Evolutionary conservation across 2,329 filamentous ascomycete species (phyloP), one percentile per base, ranked within the genome.

Genomic region (Diaporthe velutina): DNA sequence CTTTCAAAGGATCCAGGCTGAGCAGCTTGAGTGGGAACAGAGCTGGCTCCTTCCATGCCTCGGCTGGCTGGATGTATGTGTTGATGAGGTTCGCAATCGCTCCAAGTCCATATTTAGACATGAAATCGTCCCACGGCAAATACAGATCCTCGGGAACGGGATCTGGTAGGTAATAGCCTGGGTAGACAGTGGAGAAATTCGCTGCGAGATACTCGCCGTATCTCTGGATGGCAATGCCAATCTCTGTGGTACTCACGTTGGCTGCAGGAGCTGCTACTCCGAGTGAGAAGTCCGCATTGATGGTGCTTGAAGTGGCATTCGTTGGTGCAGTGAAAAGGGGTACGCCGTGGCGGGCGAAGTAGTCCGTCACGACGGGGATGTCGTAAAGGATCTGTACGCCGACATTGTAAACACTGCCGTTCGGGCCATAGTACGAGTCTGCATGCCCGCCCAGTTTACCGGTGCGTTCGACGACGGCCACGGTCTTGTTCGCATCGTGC

Each of bases 321-420:
- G 60, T 61, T 22, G 74, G 74, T n/a, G 58, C 35, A 15, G 58
- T 64, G 50, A 72, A 74, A 30, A 45, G 35, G 3, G 48, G n/a
- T 9, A 70, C 74, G 8, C 25, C 35, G 38, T 55, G 71, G 35
- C 84, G 82, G 52, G 74, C 80, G 52, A 90, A 88, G 70, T 88
- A 87, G 8, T 86, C 81, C 15, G 83, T 86, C 5, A 86, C 82
- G 1, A 82, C 73, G 0, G 81, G n/a, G 17, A 76, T 71, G 54
- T 80, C 74, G 33, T 79, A 75, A 48, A 78, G 77, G 3, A 76
- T 60, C 19, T 78, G 76, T 4, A 78, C 66, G 25, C 79, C 79
- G 30, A 76, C 78, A 54, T 79, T 77, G 61, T 79, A 75, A 19
- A 76, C 70, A 7, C 52, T 74, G 48, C 78, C 77, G 15, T 76